Percentiles rank a stretch among this genome's conserved stretches.
These are phyloP conservation scores for Helminthosporium solani DNA, from an alignment of 2,329 filamentous ascomycete genomes.

Conservation along the genomic window DNA sequence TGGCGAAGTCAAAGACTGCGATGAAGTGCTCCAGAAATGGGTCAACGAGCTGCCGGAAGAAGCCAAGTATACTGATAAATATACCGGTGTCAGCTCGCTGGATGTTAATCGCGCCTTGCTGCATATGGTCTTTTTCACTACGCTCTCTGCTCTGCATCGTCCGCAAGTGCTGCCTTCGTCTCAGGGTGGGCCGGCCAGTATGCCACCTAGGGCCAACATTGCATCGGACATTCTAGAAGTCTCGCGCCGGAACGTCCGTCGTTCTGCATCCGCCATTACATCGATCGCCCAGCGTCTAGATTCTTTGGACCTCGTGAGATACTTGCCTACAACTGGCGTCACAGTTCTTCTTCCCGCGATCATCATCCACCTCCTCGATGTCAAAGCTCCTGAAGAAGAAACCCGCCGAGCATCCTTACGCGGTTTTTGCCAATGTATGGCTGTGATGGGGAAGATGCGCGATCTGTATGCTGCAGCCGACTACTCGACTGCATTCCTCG, in stretches of 20 bases:
- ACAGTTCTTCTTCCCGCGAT: slow-evolving; percentile 89
- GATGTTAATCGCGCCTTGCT: slow-evolving; percentile 79
- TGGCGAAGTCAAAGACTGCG: slow-evolving; percentile 75
- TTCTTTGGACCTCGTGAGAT: slow-evolving; percentile 70
- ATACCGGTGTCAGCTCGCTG: slow-evolving; percentile 61
- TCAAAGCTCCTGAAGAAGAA: slow-evolving; percentile 76
- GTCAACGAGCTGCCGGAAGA: slow-evolving; percentile 67
- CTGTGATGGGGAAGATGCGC: slow-evolving; percentile 80
- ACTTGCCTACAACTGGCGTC: slow-evolving; percentile 83
- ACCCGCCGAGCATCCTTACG: slow-evolving; percentile 72
- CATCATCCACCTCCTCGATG: slow-evolving; percentile 89
- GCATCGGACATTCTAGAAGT: slow-evolving; percentile 72
- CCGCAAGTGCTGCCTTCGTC: slow-evolving; percentile 84
- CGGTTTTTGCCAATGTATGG: slow-evolving; percentile 90
- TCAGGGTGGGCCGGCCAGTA: slow-evolving; percentile 52
- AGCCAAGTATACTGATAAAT: slow-evolving; percentile 67
- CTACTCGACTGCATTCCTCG: slow-evolving; percentile 92
- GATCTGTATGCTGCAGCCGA: slow-evolving; percentile 94
- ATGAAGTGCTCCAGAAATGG: slow-evolving; percentile 78
- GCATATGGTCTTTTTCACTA: slow-evolving; percentile 92
- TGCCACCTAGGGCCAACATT: slow-evolving; percentile 38
- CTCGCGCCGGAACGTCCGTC: slow-evolving; percentile 78
- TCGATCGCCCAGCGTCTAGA: slow-evolving; percentile 78
- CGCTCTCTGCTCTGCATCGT: slow-evolving; percentile 84
- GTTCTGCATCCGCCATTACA: slow-evolving; percentile 83